These are phyloP conservation scores for Ophiocordyceps robertsii DNA, from an alignment of 2,329 filamentous ascomycete species.

Conservation along the genomic window DNA sequence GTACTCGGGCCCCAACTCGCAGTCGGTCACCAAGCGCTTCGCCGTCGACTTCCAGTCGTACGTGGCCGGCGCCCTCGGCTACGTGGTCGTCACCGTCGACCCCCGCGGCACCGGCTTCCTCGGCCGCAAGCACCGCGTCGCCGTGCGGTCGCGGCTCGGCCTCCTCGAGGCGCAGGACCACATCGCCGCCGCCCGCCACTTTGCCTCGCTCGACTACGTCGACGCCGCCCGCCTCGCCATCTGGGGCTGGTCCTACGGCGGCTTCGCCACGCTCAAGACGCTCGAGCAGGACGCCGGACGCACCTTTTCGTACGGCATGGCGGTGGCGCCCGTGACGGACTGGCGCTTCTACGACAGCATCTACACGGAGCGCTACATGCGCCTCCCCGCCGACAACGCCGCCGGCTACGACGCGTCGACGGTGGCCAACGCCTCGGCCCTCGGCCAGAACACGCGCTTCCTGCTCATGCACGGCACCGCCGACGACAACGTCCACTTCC, in stretches of 20 bases:
- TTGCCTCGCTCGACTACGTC: slow-evolving; percentile 69
- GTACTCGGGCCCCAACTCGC: slow-evolving; percentile 90
- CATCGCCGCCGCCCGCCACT: slow-evolving; percentile 77
- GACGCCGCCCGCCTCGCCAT: slow-evolving; percentile 75
- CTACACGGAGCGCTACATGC: slow-evolving; percentile 96
- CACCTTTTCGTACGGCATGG: slow-evolving; percentile 95
- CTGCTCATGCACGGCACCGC: slow-evolving; percentile 92
- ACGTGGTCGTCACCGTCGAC: slow-evolving; percentile 90
- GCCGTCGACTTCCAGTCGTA: slow-evolving; percentile 82
- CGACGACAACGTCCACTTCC: slow-evolving; percentile 95
- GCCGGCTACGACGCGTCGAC: slow-evolving; percentile 63
- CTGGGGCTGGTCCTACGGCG: slow-evolving; percentile 98
- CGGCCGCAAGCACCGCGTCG: slow-evolving; percentile 70
- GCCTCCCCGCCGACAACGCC: slow-evolving; percentile 72
- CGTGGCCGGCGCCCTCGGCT: slow-evolving; percentile 71
- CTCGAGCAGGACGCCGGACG: slow-evolving; percentile 79
- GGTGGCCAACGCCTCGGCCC: slow-evolving; percentile 60
- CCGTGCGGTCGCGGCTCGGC: slow-evolving; percentile 73
- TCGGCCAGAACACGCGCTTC: slow-evolving; percentile 71
- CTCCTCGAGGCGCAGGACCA: slow-evolving; percentile 79
- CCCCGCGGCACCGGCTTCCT: slow-evolving; percentile 85
- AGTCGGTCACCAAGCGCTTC: slow-evolving; percentile 72
- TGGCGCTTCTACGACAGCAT: slow-evolving; percentile 93
- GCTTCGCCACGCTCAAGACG: slow-evolving; percentile 89
- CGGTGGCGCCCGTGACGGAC: slow-evolving; percentile 95